A percentile compares a stretch with the other conserved stretches of the same genome.
Conservation (phyloP, 192 early-diverging fungal genomes). For the Gamsiella multidivaricata region DNA sequence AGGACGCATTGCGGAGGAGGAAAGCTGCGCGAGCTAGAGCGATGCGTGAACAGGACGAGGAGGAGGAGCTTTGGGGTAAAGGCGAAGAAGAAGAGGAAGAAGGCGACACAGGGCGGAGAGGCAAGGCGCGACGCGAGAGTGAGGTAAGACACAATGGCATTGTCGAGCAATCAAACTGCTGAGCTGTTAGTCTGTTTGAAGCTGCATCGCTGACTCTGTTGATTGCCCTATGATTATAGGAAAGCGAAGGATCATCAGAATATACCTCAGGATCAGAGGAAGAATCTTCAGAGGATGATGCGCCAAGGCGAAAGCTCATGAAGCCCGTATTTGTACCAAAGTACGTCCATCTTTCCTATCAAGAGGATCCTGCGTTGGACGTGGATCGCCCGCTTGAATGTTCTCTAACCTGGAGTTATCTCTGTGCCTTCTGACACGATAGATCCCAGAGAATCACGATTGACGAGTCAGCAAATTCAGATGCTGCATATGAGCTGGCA, state of each 20-base stretch:
- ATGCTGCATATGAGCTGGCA: slow-evolving; percentile 67
- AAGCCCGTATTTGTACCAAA: slow-evolving; percentile 96
- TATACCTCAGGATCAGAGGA: slow-evolving; percentile 84
- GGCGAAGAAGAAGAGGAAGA: slow-evolving; percentile 59
- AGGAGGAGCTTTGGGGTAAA: slow-evolving; percentile 52
- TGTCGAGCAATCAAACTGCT: background rate
- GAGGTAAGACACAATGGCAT: slow-evolving; percentile 48
- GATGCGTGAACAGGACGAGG: slow-evolving; percentile 51
- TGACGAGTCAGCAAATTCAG: slow-evolving; percentile 64
- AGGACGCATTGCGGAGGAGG: slow-evolving; percentile 39
- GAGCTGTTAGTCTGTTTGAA: background rate
- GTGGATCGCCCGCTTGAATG: too few relatives aligned
- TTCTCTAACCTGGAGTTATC: too few relatives aligned
- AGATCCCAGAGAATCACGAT: slow-evolving; percentile 72
- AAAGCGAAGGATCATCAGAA: slow-evolving; percentile 62
- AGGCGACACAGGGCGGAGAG: slow-evolving; percentile 36
- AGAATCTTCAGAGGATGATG: slow-evolving; percentile 58
- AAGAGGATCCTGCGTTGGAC: too few relatives aligned
- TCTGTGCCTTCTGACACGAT: too few relatives aligned
- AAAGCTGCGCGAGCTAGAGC: slow-evolving; percentile 40
- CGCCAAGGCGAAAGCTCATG: slow-evolving; percentile 62
- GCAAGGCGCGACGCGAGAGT: slow-evolving; percentile 42
- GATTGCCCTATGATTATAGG: slow-evolving; percentile 41
- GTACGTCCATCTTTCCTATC: slow-evolving; percentile 54
- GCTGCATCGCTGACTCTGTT: background rate